Evolutionary conservation across 441 rosid species (phyloP).

Genomic region (Iberis amara): DNA sequence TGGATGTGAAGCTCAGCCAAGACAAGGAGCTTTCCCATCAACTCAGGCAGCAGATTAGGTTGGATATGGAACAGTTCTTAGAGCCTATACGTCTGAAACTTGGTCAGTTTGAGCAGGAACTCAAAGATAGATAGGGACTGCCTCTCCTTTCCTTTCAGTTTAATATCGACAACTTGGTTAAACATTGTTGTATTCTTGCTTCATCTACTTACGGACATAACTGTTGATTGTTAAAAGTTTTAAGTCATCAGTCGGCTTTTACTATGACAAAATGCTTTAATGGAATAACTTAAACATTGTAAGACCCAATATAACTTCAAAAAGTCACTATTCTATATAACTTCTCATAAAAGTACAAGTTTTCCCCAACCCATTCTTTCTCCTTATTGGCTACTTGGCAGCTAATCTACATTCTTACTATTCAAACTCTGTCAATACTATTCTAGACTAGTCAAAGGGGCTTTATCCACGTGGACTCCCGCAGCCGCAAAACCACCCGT

Average conservation of each 20-base stretch:
- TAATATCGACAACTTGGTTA: too few relatives aligned
- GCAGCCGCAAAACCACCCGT: constrained; percentile 15
- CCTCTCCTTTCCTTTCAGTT: constrained; percentile 4
- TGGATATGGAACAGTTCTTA: constrained; percentile 66
- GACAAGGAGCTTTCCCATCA: constrained; percentile 59
- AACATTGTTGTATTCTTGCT: too few relatives aligned
- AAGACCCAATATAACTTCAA: too few relatives aligned
- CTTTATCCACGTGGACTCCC: constrained; percentile 23
- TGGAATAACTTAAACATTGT: neutral
- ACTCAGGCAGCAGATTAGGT: constrained; percentile 43
- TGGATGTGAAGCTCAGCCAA: constrained; percentile 54
- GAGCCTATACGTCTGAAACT: constrained; percentile 73
- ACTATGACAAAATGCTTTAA: neutral
- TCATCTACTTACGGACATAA: too few relatives aligned
- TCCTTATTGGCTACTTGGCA: constrained; percentile 16
- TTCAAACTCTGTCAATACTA: constrained; percentile 20
- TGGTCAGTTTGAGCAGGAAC: constrained; percentile 76
- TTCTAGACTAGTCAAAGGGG: constrained; percentile 17
- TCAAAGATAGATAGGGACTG: constrained; percentile 55
- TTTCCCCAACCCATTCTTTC: constrained; percentile 36
- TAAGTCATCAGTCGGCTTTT: too few relatives aligned
- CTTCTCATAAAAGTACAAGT: constrained; percentile 75
- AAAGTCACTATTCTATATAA: too few relatives aligned
- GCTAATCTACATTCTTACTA: constrained; percentile 17
- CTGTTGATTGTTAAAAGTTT: too few relatives aligned